A percentile compares a stretch with the other conserved stretches of the same genome.
phyloP scores from a whole-genome alignment of 2,329 filamentous ascomycete genomes.

The Tolypocladium guangdongense region DNA sequence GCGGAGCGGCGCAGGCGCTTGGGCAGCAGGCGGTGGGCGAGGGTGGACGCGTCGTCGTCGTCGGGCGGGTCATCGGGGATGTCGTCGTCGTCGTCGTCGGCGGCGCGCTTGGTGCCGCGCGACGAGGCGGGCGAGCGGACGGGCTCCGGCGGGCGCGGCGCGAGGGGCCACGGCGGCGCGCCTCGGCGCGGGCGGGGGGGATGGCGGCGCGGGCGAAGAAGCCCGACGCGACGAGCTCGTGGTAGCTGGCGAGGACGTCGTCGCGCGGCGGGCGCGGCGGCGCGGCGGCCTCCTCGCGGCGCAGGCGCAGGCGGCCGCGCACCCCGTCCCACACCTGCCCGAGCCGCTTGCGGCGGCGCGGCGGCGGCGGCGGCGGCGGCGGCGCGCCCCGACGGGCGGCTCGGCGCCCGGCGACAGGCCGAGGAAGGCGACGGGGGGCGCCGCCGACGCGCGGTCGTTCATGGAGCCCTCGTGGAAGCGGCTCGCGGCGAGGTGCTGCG shows the following conservation, averaged over 20 bases:
- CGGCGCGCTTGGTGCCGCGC: conserved; percentile 40
- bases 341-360: no score
- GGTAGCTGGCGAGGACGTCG: conserved; percentile 45
- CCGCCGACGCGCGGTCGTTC: conserved; percentile 66
- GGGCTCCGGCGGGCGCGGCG: conserved; percentile 10
- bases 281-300: no score
- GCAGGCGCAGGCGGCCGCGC: conserved; percentile 19
- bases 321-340: conserved; percentile 29
- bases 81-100: conserved; percentile 12
- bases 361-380: no score
- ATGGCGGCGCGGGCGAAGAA: conserved; percentile 50
- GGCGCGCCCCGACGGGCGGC: conserved; percentile 9
- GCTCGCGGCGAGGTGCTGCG: conserved; percentile 26
- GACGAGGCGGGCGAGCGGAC: no score
- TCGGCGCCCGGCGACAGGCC: conserved; percentile 25
- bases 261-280: conserved; percentile 29
- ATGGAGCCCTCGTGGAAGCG: conserved; percentile 74
- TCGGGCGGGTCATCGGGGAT: no score
- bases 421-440: conserved; percentile 59
- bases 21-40: conserved; percentile 12
- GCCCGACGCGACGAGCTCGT: conserved; percentile 43
- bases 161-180: conserved; percentile 18
- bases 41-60: conserved; percentile 8
- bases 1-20: conserved; percentile 41
- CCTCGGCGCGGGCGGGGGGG: conserved; percentile 42